Evolutionary conservation across 768 basidiomycete genomes (phyloP).

Genomic region (Leccinum olivaceopallidum): DNA sequence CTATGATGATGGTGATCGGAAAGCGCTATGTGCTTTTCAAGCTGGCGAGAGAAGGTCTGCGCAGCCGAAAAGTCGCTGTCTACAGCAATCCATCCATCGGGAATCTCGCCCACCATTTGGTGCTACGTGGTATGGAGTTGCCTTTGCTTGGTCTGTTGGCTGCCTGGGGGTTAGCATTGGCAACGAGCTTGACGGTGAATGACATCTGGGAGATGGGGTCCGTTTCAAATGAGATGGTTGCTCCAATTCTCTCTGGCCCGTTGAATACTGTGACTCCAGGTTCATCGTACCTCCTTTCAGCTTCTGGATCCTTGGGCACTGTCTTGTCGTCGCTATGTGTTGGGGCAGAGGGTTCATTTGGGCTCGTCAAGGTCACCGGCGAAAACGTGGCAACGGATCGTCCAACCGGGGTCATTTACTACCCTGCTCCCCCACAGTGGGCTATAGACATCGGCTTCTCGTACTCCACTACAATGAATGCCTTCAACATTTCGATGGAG

Average conservation of each 20-base stretch:
- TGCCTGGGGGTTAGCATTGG: constrained; percentile 17
- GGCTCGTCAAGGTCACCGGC: constrained; percentile 12
- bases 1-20: constrained; percentile 15
- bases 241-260: constrained; percentile 4
- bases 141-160: constrained; percentile 11
- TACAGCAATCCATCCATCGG: constrained; percentile 15
- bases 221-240: background rate
- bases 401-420: constrained; percentile 7
- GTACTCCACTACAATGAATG: constrained; percentile 11
- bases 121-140: constrained; percentile 7
- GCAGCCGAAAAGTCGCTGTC: constrained; percentile 13
- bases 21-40: constrained; percentile 21
- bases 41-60: constrained; percentile 11
- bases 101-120: constrained; percentile 9
- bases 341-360: background rate
- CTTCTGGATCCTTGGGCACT: constrained; percentile 4
- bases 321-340: constrained; percentile 8
- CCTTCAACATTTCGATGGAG: constrained; percentile 19
- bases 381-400: background rate
- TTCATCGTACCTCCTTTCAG: background rate
- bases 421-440: constrained; percentile 10
- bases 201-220: constrained; percentile 7
- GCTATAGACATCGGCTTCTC: background rate
- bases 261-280: background rate
- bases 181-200: constrained; percentile 13